Evolutionary conservation across 305 asterid genomes (phyloP).

Genomic region (Stenogyne calaminthoides): DNA sequence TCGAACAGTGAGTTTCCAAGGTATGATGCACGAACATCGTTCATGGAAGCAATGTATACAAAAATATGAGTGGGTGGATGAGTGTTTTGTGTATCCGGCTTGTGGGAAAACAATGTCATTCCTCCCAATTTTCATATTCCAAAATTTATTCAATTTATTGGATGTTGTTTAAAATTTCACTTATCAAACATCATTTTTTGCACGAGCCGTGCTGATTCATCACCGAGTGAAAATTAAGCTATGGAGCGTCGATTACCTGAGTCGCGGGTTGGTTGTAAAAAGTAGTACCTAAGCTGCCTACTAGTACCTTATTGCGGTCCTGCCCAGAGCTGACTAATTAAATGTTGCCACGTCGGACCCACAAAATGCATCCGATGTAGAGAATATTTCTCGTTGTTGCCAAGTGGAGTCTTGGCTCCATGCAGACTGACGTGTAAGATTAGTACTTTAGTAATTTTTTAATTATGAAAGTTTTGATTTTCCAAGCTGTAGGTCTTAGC

Average conservation of each 20-base stretch:
- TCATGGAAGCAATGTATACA: too few relatives aligned
- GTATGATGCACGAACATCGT: too few relatives aligned
- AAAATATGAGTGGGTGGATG: too few relatives aligned
- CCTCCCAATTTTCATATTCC: too few relatives aligned
- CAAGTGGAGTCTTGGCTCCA: constrained; percentile 21
- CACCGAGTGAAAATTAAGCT: constrained; percentile 6
- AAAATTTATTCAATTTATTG: too few relatives aligned
- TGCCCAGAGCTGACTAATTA: background rate
- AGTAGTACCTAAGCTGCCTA: background rate
- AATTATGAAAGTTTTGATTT: background rate
- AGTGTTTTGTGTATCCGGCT: too few relatives aligned
- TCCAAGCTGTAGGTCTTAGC: background rate
- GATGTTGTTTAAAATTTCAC: too few relatives aligned
- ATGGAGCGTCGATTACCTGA: constrained; percentile 7
- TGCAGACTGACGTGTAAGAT: constrained; percentile 31
- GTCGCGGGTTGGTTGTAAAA: background rate
- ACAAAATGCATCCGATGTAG: background rate
- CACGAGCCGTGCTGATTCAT: constrained; percentile 10
- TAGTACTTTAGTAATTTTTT: background rate
- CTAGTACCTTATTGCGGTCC: background rate
- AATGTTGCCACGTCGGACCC: background rate
- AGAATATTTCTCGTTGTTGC: constrained; percentile 8
- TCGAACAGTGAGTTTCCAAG: too few relatives aligned
- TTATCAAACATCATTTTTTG: too few relatives aligned
- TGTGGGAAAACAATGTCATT: too few relatives aligned